These are phyloP conservation scores for Trichophyton rubrum DNA, from an alignment of 2,329 filamentous ascomycete genomes.

Conservation along the genomic window DNA sequence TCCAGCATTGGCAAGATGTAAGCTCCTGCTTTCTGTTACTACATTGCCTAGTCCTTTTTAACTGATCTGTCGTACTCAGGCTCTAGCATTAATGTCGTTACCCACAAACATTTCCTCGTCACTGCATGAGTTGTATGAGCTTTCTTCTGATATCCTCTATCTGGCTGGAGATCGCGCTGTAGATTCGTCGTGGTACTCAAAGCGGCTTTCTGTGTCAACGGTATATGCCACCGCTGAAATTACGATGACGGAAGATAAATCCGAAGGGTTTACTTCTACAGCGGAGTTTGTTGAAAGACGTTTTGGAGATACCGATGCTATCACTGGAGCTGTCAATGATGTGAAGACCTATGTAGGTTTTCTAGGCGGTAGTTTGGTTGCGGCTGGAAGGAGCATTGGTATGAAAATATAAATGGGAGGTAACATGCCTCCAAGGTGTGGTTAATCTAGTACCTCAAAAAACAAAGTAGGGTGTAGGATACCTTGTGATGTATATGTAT, in stretches of 20 bases:
- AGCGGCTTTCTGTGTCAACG: slow-evolving; percentile 48
- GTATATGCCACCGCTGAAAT: slow-evolving; percentile 73
- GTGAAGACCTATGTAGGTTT: slow-evolving; percentile 72
- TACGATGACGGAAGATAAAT: slow-evolving; percentile 85
- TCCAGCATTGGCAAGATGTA: slow-evolving; percentile 79
- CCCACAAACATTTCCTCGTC: slow-evolving; percentile 64
- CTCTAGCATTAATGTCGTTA: slow-evolving; percentile 80
- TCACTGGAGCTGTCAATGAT: slow-evolving; percentile 51
- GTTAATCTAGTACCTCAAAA: neutral
- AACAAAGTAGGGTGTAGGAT: no score
- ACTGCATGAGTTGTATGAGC: slow-evolving; percentile 61
- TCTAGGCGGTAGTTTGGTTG: slow-evolving; percentile 62
- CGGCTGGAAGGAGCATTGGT: slow-evolving; percentile 78
- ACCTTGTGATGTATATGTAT: neutral
- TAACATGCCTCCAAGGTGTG: neutral
- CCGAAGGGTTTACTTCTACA: slow-evolving; percentile 61
- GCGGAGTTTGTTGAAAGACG: slow-evolving; percentile 66
- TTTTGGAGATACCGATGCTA: slow-evolving; percentile 52
- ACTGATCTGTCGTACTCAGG: slow-evolving; percentile 39
- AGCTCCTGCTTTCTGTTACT: slow-evolving; percentile 17
- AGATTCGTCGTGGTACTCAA: slow-evolving; percentile 79
- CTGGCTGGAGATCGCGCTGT: slow-evolving; percentile 70
- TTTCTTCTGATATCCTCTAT: slow-evolving; percentile 89
- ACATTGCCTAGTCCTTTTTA: neutral
- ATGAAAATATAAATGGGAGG: slow-evolving; percentile 44